Evolutionary conservation across 2,329 filamentous ascomycete species (phyloP), one percentile per base, ranked within the genome.

Genomic region (Teratosphaeria zuluensis): DNA sequence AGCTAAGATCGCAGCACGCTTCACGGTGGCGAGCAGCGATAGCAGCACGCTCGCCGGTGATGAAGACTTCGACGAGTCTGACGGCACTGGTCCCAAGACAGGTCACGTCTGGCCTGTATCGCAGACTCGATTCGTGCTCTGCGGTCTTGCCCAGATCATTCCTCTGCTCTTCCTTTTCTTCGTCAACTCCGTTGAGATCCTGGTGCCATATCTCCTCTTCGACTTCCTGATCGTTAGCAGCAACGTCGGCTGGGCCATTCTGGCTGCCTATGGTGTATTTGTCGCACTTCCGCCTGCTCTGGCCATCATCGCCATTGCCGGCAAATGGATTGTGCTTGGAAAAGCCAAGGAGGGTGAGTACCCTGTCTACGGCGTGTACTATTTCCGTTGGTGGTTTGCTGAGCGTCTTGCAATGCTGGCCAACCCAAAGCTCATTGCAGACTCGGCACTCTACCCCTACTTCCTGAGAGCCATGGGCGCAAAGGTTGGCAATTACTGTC

Each of bases 351-450:
- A 79, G 62, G 81, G 81, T 0, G 67, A 81, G 4, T 82, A 80
- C 63, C 80, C 81, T 0, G 82, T 84, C 77, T 84, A 81, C 78
- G 80, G 80, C 1, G 60, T 68, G 1, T 83, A 83, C 64, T 81
- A 84, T 66, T 82, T 78, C 0, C 75, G 80, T 9, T 84, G 81
- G 81, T 84, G 81, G 81, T 63, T 81, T 57, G 77, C 65, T 11
- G 62, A 65, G 54, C 64, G 65, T 32, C 51, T 67, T 21, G 58
- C 58, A 8, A 48, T 19, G 16, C 19, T 48, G n/a, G 42, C 42
- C 42, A 48, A 48, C n/a, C 42, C 42, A 1, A 48, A 48, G n/a
- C n/a, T 48, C 16, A 19, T 48, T n/a, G 42, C 42, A 11, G 42
- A 48, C 19, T 48, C 42, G 16, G 42, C 42, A n/a, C 42, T 48